Base-by-base conservation (phyloP, 805 yeast genomes). In the Lipomyces japonicus region DNA sequence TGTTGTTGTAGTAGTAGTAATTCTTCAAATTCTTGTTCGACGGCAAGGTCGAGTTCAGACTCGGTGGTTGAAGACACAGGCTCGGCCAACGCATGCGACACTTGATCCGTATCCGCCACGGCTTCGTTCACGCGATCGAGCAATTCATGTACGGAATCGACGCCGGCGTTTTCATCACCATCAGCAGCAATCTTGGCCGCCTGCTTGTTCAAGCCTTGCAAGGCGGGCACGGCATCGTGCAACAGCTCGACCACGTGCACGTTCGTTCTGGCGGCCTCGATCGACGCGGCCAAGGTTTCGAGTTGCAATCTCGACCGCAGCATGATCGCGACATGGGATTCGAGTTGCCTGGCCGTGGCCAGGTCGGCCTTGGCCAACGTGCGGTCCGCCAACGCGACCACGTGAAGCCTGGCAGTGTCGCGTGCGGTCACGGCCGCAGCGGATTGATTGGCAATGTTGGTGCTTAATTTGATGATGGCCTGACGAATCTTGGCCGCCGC, bases 201-300 rank as follows among this genome's bases (percentile, higher is more conserved):
- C 42, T 69, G 69, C 6, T 63, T 46, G 50, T 76, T 75, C 40
- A 77, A 64, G 23, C 49, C 26, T 34, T 73, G 63, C 53, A 91
- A 70, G 57, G 75, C 79, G 2, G 65, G 75, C 28, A 86, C 72
- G 3, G 68, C 63, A 26, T 65, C 67, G 22, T 60, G 63, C 46
- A 70, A 60, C 61, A 70, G 62, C 44, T 19, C 28, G 18, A 45
- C 31, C 31, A 54, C 44, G 23, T 53, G 51, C 16, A 46, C 32
- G 26, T 54, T 52, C 34, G 42, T 47, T 19, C 35, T 42, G 16
- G 58, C 58, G 12, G 36, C 19, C 24, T 51, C 53, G 12, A 54
- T 50, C 16, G 21, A 46, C 3, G 19, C 37, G 10, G 50, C 28
- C 23, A 53, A 24, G 3, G 46, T 32, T 25, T 53, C 57, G 32